phyloP scores from a whole-genome alignment of 2,329 filamentous ascomycete genomes.

The Alternaria triticina region DNA sequence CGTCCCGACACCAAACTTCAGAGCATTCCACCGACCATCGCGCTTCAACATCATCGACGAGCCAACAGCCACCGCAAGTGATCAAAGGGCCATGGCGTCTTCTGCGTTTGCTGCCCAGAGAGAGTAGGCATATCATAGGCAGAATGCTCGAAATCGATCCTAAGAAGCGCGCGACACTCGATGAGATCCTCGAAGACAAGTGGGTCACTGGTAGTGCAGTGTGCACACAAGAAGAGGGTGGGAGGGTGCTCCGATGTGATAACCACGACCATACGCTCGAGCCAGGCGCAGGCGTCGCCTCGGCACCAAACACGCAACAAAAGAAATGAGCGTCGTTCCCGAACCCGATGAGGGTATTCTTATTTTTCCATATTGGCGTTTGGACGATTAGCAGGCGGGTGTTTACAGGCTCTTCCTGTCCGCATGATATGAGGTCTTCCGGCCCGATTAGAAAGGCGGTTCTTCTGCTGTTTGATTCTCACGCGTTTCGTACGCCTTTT shows the following conservation, averaged over 20 bases:
- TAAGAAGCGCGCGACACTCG: slow-evolving; percentile 79
- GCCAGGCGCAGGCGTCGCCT: slow-evolving; percentile 55
- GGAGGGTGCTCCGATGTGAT: slow-evolving; percentile 72
- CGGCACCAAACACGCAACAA: slow-evolving; percentile 40
- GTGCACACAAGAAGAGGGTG: slow-evolving; percentile 78
- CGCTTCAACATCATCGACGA: slow-evolving; percentile 24
- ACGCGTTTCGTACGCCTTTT: slow-evolving; percentile 1
- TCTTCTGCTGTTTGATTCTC: neutral
- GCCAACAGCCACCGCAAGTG: slow-evolving; percentile 61
- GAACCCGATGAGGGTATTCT: neutral
- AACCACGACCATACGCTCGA: slow-evolving; percentile 88
- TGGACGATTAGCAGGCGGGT: slow-evolving; percentile 7
- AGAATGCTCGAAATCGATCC: slow-evolving; percentile 92
- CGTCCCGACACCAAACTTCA: slow-evolving; percentile 47
- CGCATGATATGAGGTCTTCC: slow-evolving; percentile 4
- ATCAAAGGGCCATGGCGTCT: slow-evolving; percentile 94
- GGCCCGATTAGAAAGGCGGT: slow-evolving; percentile 7
- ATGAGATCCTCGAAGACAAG: slow-evolving; percentile 83
- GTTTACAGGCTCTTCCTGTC: slow-evolving; percentile 7
- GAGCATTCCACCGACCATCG: slow-evolving; percentile 25
- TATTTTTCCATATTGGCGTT: slow-evolving; percentile 2
- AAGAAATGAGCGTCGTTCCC: slow-evolving; percentile 37
- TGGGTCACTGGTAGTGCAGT: slow-evolving; percentile 89
- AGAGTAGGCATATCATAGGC: slow-evolving; percentile 87
- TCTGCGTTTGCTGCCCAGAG: slow-evolving; percentile 82